phyloP scores from a whole-genome alignment of 371 early-diverging fungal genomes.

The Blakeslea trispora region DNA sequence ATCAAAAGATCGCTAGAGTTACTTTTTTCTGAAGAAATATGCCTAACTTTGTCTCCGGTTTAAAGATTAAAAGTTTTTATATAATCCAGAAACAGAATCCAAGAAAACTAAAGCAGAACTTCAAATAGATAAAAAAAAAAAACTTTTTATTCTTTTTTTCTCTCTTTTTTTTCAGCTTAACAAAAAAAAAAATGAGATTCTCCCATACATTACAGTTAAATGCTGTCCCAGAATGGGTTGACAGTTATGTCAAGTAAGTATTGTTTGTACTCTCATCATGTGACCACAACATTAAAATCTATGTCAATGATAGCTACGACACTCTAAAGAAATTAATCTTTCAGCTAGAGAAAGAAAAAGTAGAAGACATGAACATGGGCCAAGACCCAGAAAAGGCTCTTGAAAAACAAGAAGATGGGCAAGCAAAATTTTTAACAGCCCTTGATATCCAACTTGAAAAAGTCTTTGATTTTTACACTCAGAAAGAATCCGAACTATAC shows the following conservation, averaged over 20 bases:
- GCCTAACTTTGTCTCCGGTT: no score
- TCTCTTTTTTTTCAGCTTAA: not conserved
- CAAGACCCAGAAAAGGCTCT: slow-evolving; percentile 27
- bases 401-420: slow-evolving; percentile 13
- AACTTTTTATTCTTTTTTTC: slow-evolving; percentile 6
- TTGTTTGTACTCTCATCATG: not conserved
- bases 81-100: not conserved
- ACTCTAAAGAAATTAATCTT: slow-evolving; percentile 89
- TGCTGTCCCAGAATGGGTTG: slow-evolving; percentile 90
- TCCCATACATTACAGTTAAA: slow-evolving; percentile 87
- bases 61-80: not conserved
- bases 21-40: no score
- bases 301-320: slow-evolving; percentile 86
- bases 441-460: slow-evolving; percentile 82
- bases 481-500: slow-evolving; percentile 80
- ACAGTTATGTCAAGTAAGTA: slow-evolving; percentile 72
- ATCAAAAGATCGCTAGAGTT: not conserved
- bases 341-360: slow-evolving; percentile 82
- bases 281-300: no score
- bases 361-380: slow-evolving; percentile 45
- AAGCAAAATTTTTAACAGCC: slow-evolving; percentile 61
- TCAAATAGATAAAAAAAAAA: no score
- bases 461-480: slow-evolving; percentile 77
- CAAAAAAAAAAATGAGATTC: slow-evolving; percentile 89
- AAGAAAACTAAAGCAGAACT: not conserved